These are phyloP conservation scores for Prunus padus DNA, from an alignment of 306 rosid genomes.

Conservation along the genomic window DNA sequence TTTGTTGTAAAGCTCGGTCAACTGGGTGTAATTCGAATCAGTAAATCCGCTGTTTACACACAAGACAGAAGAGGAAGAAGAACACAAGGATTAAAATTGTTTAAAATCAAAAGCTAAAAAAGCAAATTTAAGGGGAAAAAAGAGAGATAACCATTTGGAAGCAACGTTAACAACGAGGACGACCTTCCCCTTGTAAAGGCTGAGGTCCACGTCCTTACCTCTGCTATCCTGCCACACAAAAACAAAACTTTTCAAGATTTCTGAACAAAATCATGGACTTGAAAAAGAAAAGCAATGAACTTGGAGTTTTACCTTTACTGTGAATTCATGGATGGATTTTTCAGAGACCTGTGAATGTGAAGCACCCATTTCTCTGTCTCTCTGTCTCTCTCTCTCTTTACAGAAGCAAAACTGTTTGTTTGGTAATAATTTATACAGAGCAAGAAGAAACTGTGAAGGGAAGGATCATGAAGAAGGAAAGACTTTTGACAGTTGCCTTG, in stretches of 20 bases:
- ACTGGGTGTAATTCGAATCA: constrained; percentile 72
- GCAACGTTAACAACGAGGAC: constrained; percentile 90
- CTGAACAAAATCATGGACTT: background rate
- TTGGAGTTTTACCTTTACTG: constrained; percentile 54
- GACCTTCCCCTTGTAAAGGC: constrained; percentile 68
- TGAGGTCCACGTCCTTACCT: constrained; percentile 73
- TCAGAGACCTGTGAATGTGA: constrained; percentile 53
- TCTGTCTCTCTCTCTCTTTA: background rate
- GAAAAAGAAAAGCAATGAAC: background rate
- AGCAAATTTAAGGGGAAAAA: background rate
- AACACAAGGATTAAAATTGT: background rate
- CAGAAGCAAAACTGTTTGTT: too few species aligned
- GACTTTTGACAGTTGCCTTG: background rate
- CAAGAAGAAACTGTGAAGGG: background rate
- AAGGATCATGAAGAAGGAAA: background rate
- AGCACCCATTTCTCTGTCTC: constrained; percentile 61
- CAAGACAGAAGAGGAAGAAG: background rate
- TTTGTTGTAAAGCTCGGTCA: constrained; percentile 66
- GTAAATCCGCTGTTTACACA: constrained; percentile 61
- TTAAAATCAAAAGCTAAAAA: background rate
- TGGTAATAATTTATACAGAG: background rate
- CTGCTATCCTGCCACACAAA: constrained; percentile 54
- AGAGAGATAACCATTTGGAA: constrained; percentile 71
- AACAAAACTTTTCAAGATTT: background rate
- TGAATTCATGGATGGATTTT: constrained; percentile 76